These are phyloP conservation scores for Neophaeococcomyces aloes DNA, from an alignment of 2,329 filamentous ascomycete genomes.

Conservation along the genomic window DNA sequence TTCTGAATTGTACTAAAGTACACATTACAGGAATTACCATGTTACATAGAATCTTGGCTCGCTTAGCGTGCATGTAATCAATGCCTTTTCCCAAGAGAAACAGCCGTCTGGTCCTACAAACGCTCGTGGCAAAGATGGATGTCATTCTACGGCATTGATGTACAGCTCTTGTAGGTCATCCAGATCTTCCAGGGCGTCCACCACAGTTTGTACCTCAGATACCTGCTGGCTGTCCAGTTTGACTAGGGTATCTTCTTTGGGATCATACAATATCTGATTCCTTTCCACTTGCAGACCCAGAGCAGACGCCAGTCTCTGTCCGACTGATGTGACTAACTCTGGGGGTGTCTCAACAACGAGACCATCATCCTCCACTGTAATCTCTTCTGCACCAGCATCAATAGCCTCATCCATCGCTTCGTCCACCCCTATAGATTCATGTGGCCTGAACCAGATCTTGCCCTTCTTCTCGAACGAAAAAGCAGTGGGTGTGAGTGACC, in stretches of 20 bases:
- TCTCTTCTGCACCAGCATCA: slow-evolving; percentile 61
- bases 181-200: slow-evolving; percentile 48
- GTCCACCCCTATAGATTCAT: slow-evolving; percentile 45
- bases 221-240: slow-evolving; percentile 48
- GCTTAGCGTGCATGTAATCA: too few species aligned
- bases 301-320: slow-evolving; percentile 51
- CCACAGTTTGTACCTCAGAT: slow-evolving; percentile 48
- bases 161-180: slow-evolving; percentile 70
- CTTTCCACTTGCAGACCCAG: slow-evolving; percentile 59
- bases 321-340: slow-evolving; percentile 52
- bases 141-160: slow-evolving; percentile 45
- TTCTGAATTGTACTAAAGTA: too few species aligned
- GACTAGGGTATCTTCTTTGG: slow-evolving; percentile 69
- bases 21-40: too few species aligned
- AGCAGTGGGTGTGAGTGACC: slow-evolving; percentile 58
- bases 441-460: slow-evolving; percentile 55
- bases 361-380: slow-evolving; percentile 52
- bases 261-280: slow-evolving; percentile 73
- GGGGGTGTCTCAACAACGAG: slow-evolving; percentile 63
- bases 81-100: not conserved
- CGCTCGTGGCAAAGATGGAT: not conserved
- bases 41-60: too few species aligned
- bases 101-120: not conserved
- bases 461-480: slow-evolving; percentile 83
- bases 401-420: slow-evolving; percentile 71